These are phyloP conservation scores for Microbotryomycetes sp. DNA, from an alignment of 1,284 basidiomycete genomes.

Conservation along the genomic window DNA sequence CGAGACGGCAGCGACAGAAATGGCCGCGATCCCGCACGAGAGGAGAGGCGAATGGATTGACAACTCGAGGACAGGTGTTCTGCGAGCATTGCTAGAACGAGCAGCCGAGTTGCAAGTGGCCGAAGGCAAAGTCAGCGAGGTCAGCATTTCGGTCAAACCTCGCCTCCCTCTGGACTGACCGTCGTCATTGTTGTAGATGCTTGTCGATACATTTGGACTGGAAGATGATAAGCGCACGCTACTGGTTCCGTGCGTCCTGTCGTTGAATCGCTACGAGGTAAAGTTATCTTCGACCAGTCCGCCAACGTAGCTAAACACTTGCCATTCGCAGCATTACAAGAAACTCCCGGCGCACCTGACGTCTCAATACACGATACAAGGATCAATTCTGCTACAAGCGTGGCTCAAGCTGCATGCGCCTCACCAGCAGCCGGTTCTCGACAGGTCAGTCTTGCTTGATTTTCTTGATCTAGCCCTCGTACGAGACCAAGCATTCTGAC, in stretches of 20 bases:
- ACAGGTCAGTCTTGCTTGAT: constrained; percentile 50
- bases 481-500: not conserved
- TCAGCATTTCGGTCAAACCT: constrained; percentile 25
- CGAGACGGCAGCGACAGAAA: constrained; percentile 52
- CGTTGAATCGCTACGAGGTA: constrained; percentile 55
- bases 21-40: constrained; percentile 51
- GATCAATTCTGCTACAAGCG: constrained; percentile 73
- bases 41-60: constrained; percentile 53
- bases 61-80: constrained; percentile 54
- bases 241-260: constrained; percentile 59
- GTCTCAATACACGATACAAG: constrained; percentile 60
- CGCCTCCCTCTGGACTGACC: not conserved
- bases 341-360: constrained; percentile 23
- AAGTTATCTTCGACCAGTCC: constrained; percentile 13
- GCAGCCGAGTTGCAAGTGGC: constrained; percentile 47
- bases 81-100: constrained; percentile 66
- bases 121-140: constrained; percentile 40
- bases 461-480: not conserved
- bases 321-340: constrained; percentile 18
- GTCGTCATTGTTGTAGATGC: constrained; percentile 46
- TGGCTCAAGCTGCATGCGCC: constrained; percentile 61
- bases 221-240: constrained; percentile 46
- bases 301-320: not conserved
- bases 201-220: constrained; percentile 57
- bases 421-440: constrained; percentile 57